Percentiles rank a stretch among this genome's conserved stretches.
Conservation (phyloP, 192 early-diverging fungal species). For the Coemansia sp. region DNA sequence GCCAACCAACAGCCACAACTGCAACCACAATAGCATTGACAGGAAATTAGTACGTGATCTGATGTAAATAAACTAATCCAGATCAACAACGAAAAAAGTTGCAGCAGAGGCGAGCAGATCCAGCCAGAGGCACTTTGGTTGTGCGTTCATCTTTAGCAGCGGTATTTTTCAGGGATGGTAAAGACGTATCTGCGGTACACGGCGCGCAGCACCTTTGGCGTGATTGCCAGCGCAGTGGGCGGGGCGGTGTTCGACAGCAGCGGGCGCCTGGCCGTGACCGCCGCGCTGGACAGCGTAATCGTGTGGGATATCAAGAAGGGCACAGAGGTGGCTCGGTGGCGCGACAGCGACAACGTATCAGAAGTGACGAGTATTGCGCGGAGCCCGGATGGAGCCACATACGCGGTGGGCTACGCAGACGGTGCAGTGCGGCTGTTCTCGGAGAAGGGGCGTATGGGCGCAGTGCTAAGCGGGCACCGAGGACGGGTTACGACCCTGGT, state of each 20-base stretch:
- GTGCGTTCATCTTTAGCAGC: no score
- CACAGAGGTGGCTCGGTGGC: slow-evolving; percentile 66
- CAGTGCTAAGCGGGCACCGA: slow-evolving; percentile 88
- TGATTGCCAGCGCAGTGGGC: slow-evolving; percentile 63
- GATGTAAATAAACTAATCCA: no score
- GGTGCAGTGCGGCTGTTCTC: slow-evolving; percentile 91
- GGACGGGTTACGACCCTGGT: slow-evolving; percentile 75
- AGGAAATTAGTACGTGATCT: no score
- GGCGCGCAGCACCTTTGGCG: slow-evolving; percentile 71
- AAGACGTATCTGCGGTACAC: slow-evolving; percentile 78
- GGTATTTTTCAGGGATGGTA: slow-evolving; percentile 14
- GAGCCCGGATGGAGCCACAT: slow-evolving; percentile 61
- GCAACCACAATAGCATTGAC: no score
- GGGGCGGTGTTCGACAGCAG: slow-evolving; percentile 66
- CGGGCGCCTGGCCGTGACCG: slow-evolving; percentile 69
- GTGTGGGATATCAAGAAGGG: slow-evolving; percentile 88
- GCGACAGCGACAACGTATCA: slow-evolving; percentile 71
- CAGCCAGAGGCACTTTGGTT: no score
- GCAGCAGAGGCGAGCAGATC: no score
- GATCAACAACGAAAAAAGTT: no score
- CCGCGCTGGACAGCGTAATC: slow-evolving; percentile 75
- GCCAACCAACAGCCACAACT: no score
- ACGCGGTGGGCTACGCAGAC: slow-evolving; percentile 91
- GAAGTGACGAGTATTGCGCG: slow-evolving; percentile 79
- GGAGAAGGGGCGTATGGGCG: slow-evolving; percentile 48